Base-by-base conservation (phyloP, 2,329 filamentous ascomycete species). In the Exophiala sp. region DNA sequence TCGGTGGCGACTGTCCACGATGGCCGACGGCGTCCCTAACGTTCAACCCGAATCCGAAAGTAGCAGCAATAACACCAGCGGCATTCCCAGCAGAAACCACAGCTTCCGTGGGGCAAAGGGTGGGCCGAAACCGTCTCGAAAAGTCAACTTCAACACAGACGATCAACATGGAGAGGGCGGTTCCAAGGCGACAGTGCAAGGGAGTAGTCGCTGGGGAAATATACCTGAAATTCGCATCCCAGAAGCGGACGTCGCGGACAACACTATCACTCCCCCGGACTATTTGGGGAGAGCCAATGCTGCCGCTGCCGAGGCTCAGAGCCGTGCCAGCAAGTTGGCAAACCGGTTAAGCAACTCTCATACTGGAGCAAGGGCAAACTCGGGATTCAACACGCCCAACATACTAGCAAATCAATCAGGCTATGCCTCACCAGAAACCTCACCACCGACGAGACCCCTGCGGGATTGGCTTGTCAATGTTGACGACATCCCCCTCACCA, bases 401-500 rank as follows among this genome's bases (percentile, higher is more conserved):
- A 43, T 43, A 50, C 38, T 14, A 18, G 4, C 21, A 7, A 10
- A 20, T 10, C 8, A 21, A 43, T 50, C 47, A 47, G 32, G 24
- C 18, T 54, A 54, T 29, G 35, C 52, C n/a, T 57, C 57, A 11
- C 54, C 57, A 3, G 50, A 50, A 14, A 44, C 48, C 12, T 60
- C 57, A 11, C 57, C 57, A 21, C 52, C 55, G 10, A 50, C 46
- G 5, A 58, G 50, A 18, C 55, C 55, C n/a, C 24, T 57, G 9
- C 42, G 44, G 33, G 55, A 57, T 32, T 61, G 55, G 50, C 54
- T 53, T 16, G 52, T 65, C 10, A 58, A 62, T 48, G 41, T 63
- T 18, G 57, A 62, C 43, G 63, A 64, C 32, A 63, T 67, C 29
- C 63, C 63, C 5, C 32, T 67, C 24, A 52, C 57, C 18, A 54